Percentiles rank a stretch among this genome's conserved stretches.
Evolutionary conservation across 2,329 filamentous ascomycete genomes (phyloP).

Genomic region (Karstenula rhodostoma): DNA sequence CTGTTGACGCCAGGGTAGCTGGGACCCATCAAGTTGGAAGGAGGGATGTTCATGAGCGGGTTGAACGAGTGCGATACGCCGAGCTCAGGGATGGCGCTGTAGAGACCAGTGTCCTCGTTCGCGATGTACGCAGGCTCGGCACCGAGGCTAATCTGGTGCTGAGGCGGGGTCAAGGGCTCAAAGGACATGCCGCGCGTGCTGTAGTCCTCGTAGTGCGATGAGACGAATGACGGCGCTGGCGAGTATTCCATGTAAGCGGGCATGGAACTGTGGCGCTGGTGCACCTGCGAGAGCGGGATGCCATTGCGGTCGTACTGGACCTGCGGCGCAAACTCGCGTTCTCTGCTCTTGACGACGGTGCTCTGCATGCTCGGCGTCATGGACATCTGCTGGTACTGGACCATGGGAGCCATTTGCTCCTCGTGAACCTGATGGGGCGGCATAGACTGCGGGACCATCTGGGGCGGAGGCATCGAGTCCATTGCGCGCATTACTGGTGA

Average conservation of each 20-base stretch:
- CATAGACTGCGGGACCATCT: slow-evolving; percentile 74
- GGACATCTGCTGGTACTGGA: slow-evolving; percentile 76
- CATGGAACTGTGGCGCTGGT: slow-evolving; percentile 98
- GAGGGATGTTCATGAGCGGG: slow-evolving; percentile 88
- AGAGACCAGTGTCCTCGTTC: slow-evolving; percentile 95
- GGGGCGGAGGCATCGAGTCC: slow-evolving; percentile 92
- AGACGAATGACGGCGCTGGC: slow-evolving; percentile 95
- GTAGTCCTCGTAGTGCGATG: slow-evolving; percentile 98
- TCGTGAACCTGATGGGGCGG: slow-evolving; percentile 62
- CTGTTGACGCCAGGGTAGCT: slow-evolving; percentile 78
- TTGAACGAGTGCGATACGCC: slow-evolving; percentile 79
- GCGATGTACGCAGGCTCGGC: slow-evolving; percentile 96
- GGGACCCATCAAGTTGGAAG: slow-evolving; percentile 80
- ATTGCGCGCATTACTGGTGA: slow-evolving; percentile 90
- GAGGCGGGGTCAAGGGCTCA: slow-evolving; percentile 94
- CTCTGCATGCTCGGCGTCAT: slow-evolving; percentile 78
- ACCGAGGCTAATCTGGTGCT: slow-evolving; percentile 82
- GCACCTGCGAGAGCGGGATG: slow-evolving; percentile 80
- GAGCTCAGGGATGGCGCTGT: slow-evolving; percentile 93
- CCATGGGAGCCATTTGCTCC: slow-evolving; percentile 67
- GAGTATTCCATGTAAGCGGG: slow-evolving; percentile 98
- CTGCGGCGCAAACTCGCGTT: slow-evolving; percentile 77
- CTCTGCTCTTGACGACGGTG: slow-evolving; percentile 79
- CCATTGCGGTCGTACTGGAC: slow-evolving; percentile 93
- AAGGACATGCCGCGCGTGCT: slow-evolving; percentile 95